phyloP scores from a whole-genome alignment of 495 filamentous ascomycete species.

The Penicillium canescens region DNA sequence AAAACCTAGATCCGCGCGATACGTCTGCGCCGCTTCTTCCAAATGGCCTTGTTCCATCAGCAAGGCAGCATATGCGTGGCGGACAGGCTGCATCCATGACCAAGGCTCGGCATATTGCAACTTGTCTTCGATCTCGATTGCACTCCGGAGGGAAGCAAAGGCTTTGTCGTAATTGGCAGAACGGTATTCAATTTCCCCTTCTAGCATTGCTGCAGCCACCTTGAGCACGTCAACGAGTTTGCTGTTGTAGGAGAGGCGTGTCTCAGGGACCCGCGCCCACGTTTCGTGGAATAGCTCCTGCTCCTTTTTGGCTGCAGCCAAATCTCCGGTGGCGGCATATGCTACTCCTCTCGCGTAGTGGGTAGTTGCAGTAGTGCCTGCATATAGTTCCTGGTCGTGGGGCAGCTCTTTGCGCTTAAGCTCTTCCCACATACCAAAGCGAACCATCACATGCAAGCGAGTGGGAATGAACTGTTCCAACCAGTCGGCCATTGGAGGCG shows the following conservation, averaged over 20 bases:
- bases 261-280: conserved; percentile 45
- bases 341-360: conserved; percentile 63
- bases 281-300: conserved; percentile 45
- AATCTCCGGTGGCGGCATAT: conserved; percentile 46
- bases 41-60: conserved; percentile 58
- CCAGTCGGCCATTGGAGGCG: conserved; percentile 69
- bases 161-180: conserved; percentile 49
- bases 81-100: conserved; percentile 66
- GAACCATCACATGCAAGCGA: conserved; percentile 61
- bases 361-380: conserved; percentile 54
- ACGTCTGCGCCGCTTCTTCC: conserved; percentile 52
- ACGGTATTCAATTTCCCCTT: conserved; percentile 65
- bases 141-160: conserved; percentile 46
- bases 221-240: conserved; percentile 53
- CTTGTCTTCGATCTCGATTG: conserved; percentile 49
- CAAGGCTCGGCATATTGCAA: conserved; percentile 65
- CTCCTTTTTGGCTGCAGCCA: conserved; percentile 43
- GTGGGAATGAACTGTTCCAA: conserved; percentile 59
- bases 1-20: conserved; percentile 59
- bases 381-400: conserved; percentile 51
- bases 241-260: conserved; percentile 53
- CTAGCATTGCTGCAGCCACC: conserved; percentile 58
- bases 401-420: conserved; percentile 49
- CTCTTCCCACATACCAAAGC: conserved; percentile 63
- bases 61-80: conserved; percentile 63